Evolutionary conservation across 495 filamentous ascomycete genomes (phyloP).

Genomic region (Opeltia flavorubescens): DNA sequence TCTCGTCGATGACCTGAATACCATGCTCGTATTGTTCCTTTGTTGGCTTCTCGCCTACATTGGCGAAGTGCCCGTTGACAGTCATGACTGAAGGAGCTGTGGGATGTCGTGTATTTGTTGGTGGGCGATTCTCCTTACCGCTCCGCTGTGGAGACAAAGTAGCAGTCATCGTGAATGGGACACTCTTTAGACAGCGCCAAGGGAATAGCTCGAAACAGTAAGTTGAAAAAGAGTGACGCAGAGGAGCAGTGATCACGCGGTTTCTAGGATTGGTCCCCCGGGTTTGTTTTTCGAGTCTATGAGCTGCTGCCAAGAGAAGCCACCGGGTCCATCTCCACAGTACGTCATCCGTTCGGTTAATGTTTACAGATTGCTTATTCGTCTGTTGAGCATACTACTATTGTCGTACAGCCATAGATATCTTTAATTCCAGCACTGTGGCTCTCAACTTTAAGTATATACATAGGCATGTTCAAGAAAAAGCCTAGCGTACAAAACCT

Average conservation of each 20-base stretch:
- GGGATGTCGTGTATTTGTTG: slow-evolving; percentile 16
- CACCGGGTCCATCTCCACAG: neutral
- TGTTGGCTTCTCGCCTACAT: slow-evolving; percentile 51
- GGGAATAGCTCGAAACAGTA: neutral
- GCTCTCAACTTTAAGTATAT: neutral
- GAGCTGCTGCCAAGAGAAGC: no score
- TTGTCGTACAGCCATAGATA: no score
- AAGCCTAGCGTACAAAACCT: slow-evolving; percentile 50
- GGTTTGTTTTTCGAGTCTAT: no score
- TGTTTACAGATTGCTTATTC: no score
- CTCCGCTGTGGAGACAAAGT: slow-evolving; percentile 1
- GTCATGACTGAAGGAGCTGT: slow-evolving; percentile 48
- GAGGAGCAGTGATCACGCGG: neutral
- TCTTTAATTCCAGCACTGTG: neutral
- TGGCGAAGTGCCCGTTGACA: slow-evolving; percentile 82
- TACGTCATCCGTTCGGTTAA: no score
- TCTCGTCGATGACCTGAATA: slow-evolving; percentile 89
- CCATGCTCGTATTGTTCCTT: slow-evolving; percentile 74
- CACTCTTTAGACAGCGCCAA: neutral
- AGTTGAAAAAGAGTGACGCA: neutral
- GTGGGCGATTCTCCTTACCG: slow-evolving; percentile 6
- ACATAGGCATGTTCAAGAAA: slow-evolving; percentile 56
- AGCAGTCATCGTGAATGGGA: neutral
- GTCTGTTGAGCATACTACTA: no score
- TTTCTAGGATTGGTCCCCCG: no score